Conservation (phyloP, 1,139 yeast genomes). For the Kurtzmaniella quercitrusa region DNA sequence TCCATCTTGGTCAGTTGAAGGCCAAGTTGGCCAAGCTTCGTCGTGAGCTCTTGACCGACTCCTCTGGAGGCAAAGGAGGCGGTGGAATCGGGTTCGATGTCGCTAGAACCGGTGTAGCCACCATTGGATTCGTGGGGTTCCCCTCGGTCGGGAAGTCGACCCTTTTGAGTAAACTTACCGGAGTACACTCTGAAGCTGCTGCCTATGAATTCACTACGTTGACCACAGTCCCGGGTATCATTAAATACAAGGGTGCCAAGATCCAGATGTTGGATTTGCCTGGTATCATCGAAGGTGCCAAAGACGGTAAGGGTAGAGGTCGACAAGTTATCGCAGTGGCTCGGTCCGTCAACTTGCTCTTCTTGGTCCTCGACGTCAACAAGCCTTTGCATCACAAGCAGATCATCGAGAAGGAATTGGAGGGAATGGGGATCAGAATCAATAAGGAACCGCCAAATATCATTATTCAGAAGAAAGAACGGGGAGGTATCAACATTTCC, state of each 20-base stretch:
- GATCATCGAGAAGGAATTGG: slow-evolving; percentile 90
- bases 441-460: slow-evolving; percentile 92
- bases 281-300: slow-evolving; percentile 98
- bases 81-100: slow-evolving; percentile 94
- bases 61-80: slow-evolving; percentile 78
- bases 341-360: slow-evolving; percentile 86
- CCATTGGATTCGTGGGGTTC: slow-evolving; percentile 96
- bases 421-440: slow-evolving; percentile 94
- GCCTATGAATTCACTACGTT: slow-evolving; percentile 96
- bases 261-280: slow-evolving; percentile 97
- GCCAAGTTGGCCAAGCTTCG: slow-evolving; percentile 94
- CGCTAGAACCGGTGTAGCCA: slow-evolving; percentile 95
- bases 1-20: slow-evolving; percentile 93
- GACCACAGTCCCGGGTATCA: slow-evolving; percentile 96
- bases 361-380: slow-evolving; percentile 91
- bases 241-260: slow-evolving; percentile 94
- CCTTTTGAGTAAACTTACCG: slow-evolving; percentile 78
- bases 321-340: slow-evolving; percentile 98
- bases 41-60: slow-evolving; percentile 82
- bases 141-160: slow-evolving; percentile 99
- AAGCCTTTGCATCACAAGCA: slow-evolving; percentile 92
- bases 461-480: slow-evolving; percentile 83
- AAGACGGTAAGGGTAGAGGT: slow-evolving; percentile 99
- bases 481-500: slow-evolving; percentile 92
- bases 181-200: slow-evolving; percentile 95